Evolutionary conservation across 2,329 filamentous ascomycete genomes (phyloP).

Genomic region (Periglandula ipomoeae): DNA sequence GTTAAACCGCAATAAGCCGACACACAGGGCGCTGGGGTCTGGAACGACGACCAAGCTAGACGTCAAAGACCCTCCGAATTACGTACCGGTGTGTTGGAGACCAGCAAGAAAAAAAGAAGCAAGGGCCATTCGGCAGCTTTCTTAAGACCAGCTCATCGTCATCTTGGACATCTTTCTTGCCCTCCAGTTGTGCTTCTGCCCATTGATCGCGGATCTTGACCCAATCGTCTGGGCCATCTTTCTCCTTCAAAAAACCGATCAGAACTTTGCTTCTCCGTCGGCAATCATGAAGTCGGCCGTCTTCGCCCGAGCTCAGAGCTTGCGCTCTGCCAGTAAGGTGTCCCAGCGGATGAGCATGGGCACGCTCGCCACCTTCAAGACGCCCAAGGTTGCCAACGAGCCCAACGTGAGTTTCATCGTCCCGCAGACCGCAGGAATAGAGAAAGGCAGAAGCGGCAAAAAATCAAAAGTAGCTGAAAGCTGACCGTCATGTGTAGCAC

Average conservation of each 20-base stretch:
- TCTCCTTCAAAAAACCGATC: not conserved
- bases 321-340: constrained; percentile 19
- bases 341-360: constrained; percentile 29
- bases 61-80: too few relatives aligned
- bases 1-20: constrained; percentile 24
- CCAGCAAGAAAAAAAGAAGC: too few relatives aligned
- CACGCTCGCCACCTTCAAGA: constrained; percentile 75
- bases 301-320: constrained; percentile 23
- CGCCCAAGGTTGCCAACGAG: constrained; percentile 82
- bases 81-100: too few relatives aligned
- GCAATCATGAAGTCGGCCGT: constrained; percentile 24
- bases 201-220: not conserved
- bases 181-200: not conserved
- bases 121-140: too few relatives aligned
- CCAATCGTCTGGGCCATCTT: not conserved
- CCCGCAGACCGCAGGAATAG: not conserved
- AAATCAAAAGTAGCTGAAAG: too few relatives aligned
- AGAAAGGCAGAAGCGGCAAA: not conserved
- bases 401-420: constrained; percentile 66
- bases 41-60: too few relatives aligned
- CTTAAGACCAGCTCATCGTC: not conserved
- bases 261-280: not conserved
- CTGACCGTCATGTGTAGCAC: constrained; percentile 47
- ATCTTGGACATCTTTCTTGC: not conserved
- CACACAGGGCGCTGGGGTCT: not conserved